These are phyloP conservation scores for Laguncularia racemosa DNA, from an alignment of 345 rosid genomes.

Conservation along the genomic window DNA sequence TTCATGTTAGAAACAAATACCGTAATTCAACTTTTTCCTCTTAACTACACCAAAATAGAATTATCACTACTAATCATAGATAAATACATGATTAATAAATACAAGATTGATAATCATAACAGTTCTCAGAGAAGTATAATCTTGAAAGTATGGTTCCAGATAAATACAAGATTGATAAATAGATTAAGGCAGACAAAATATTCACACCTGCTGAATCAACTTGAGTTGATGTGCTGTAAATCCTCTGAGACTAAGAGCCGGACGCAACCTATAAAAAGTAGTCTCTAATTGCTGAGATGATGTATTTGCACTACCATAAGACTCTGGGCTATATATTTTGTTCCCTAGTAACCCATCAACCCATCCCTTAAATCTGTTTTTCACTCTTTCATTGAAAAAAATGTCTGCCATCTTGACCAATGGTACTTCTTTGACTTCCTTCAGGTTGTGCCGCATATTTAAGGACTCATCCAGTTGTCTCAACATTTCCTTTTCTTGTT, in stretches of 20 bases:
- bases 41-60: no score
- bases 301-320: slow-evolving; percentile 13
- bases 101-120: no score
- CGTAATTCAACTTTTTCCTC: no score
- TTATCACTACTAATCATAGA: no score
- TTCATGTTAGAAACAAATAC: no score
- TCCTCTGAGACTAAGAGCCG: slow-evolving; percentile 59
- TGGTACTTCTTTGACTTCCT: slow-evolving; percentile 28
- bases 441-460: slow-evolving; percentile 10
- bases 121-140: no score
- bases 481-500: slow-evolving; percentile 53
- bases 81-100: no score
- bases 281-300: slow-evolving; percentile 39
- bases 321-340: slow-evolving; percentile 19
- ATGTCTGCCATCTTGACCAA: slow-evolving; percentile 45
- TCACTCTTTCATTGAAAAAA: slow-evolving; percentile 82
- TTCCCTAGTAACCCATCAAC: slow-evolving; percentile 36
- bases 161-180: neutral
- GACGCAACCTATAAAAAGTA: slow-evolving; percentile 59
- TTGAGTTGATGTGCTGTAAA: slow-evolving; percentile 76
- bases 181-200: neutral
- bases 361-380: slow-evolving; percentile 58
- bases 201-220: slow-evolving; percentile 59
- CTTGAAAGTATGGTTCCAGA: neutral
- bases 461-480: slow-evolving; percentile 28